Conservation (phyloP, 805 yeast genomes). For the Starmerella gropengiesseri region DNA sequence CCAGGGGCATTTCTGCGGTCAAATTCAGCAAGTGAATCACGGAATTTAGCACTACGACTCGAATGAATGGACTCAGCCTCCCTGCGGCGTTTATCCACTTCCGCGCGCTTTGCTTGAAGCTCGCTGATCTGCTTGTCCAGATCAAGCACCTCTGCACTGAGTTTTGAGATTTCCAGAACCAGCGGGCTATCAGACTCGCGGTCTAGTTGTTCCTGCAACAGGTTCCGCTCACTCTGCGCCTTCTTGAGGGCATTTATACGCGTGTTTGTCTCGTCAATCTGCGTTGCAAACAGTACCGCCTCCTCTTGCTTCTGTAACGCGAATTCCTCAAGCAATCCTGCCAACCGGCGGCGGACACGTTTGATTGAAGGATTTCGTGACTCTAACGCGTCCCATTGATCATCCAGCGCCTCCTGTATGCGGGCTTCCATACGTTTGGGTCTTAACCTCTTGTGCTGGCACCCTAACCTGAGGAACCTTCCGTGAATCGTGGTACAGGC, state of each 20-base stretch:
- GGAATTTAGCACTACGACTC: constrained; percentile 15
- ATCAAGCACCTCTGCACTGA: constrained; percentile 7
- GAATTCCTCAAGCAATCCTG: constrained; percentile 10
- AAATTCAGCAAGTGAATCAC: constrained; percentile 10
- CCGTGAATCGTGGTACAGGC: no score
- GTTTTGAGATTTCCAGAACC: constrained; percentile 9
- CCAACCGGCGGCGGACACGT: constrained; percentile 9
- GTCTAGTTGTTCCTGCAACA: constrained; percentile 10
- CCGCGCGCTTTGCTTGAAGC: constrained; percentile 15
- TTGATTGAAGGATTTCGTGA: constrained; percentile 14
- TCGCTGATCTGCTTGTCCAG: constrained; percentile 20
- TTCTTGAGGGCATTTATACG: neutral
- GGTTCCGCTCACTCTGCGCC: constrained; percentile 8
- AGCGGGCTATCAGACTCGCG: constrained; percentile 13
- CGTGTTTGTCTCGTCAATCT: neutral
- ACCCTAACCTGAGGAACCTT: neutral
- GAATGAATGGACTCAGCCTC: constrained; percentile 12
- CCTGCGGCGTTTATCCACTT: constrained; percentile 10
- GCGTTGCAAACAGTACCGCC: neutral
- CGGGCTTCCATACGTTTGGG: constrained; percentile 10
- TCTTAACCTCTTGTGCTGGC: neutral
- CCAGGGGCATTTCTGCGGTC: neutral
- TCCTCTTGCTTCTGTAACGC: constrained; percentile 7
- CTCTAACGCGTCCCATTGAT: constrained; percentile 24
- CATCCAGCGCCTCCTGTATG: constrained; percentile 19